Evolutionary conservation across 2,329 filamentous ascomycete genomes (phyloP), one percentile per base, ranked within the genome.

Genomic region (Cladophialophora exuberans): DNA sequence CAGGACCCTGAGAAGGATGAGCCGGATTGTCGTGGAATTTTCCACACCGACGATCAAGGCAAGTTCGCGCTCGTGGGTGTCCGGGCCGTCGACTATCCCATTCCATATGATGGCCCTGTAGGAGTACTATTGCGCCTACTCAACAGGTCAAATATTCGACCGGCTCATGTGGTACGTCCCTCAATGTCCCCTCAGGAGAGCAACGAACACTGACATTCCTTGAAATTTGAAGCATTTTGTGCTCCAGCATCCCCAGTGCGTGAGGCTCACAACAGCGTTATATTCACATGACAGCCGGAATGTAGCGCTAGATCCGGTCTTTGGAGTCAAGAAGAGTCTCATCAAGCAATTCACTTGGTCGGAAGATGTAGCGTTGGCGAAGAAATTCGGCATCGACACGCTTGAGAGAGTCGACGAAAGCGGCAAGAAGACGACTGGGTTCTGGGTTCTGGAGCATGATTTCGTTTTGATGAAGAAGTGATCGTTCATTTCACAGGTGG

Each of bases 281-380:
- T 84, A 82, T 71, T 80, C 81, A 62, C 76, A 75, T 54, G 79
- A 83, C 65, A 82, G 84, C 72, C 78, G 76, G 17, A 80, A 80
- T 67, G 74, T 83, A 28, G 70, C 72, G 56, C 82, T 79, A 61
- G 82, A 84, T 70, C 81, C 81, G 42, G 81, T 83, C 53, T 84
- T 83, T 63, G 81, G 81, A 7, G 82, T 84, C 70, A 84, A 84
- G 73, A 78, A 83, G 56, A 80, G 83, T 54, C 71, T 83, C 30
- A 77, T 83, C 47, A 78, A 83, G 39, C 76, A 84, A 63, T 83
- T 84, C 66, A 28, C 18, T 9, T 51, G 48, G 48, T 51, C 38
- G 18, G 39, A 42, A 25, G 38, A 51, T 11, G 38, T 7, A n/a
- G 26, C 25, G 26, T n/a, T 51, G 38, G 48, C 48, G 13, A 35